phyloP scores from a whole-genome alignment of 2,329 filamentous ascomycete genomes.

The Setomelanomma holmii region DNA sequence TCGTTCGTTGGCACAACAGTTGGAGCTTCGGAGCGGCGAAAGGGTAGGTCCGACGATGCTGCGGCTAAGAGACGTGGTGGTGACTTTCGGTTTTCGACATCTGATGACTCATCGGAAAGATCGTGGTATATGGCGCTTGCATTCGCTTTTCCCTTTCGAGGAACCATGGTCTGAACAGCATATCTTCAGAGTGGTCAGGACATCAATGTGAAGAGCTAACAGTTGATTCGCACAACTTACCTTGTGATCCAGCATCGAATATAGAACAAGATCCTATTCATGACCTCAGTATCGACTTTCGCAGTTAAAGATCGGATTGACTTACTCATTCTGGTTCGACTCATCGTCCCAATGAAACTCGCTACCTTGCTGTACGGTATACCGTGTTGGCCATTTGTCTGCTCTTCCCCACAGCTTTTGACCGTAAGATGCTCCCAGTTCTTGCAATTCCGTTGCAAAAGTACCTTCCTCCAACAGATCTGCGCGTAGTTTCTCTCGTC shows the following conservation, averaged over 20 bases:
- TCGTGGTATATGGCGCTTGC: not conserved
- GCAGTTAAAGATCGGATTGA: not conserved
- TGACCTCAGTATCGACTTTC: not conserved
- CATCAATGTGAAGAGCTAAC: not conserved
- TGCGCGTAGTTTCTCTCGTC: not conserved
- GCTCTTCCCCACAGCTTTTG: slow-evolving; percentile 11
- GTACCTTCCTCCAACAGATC: slow-evolving; percentile 6
- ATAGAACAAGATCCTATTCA: slow-evolving; percentile 13
- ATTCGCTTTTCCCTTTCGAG: slow-evolving; percentile 10
- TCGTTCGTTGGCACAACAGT: not conserved
- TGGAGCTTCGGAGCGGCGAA: not conserved
- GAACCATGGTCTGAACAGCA: not conserved
- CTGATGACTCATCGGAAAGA: not conserved
- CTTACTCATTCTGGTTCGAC: slow-evolving; percentile 10
- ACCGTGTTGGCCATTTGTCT: slow-evolving; percentile 3
- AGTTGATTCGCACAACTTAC: not conserved
- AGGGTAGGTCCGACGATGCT: not conserved
- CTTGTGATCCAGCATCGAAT: slow-evolving; percentile 20
- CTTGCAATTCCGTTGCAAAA: slow-evolving; percentile 5
- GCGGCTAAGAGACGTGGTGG: not conserved
- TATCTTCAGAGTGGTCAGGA: not conserved
- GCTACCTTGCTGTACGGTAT: not conserved
- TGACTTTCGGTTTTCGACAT: not conserved
- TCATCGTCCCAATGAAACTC: slow-evolving; percentile 11
- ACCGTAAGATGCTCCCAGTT: slow-evolving; percentile 12